Base-by-base conservation (phyloP, 331 rosid species). In the Telfairia occidentalis region DNA sequence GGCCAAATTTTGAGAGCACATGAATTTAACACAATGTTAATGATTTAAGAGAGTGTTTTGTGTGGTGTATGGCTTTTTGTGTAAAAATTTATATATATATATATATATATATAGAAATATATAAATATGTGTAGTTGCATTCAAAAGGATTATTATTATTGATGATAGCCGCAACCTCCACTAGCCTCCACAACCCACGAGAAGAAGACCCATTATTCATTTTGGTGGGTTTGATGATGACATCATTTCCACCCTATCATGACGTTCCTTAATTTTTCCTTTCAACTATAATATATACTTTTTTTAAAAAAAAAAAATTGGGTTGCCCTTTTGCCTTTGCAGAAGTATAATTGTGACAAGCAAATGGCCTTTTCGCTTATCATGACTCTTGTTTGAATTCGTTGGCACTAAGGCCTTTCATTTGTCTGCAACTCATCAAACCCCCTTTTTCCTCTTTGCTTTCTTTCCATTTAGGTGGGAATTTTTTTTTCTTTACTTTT, bases 201-300 rank as follows among this genome's bases (percentile, higher is more conserved):
- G 24, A 69, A 4, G 6, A 64, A 40, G 34, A 43, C 59, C 28
- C 58, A 46, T 29, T 71, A 43, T 58, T 18, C 58, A 46, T 29
- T 71, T 71, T 46, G 58, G 58, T 71, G 59, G 75, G 75, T 45
- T 71, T 46, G 46, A 71, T 71, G 26, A 71, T 71, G 75, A 71
- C 59, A 28, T 71, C 75, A 71, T 46, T 71, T 29, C 75, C 42
- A 71, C 75, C 12, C 75, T 71, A 10, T 71, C 75, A 46, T 71
- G 75, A 71, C 75, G 58, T 71, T 48, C 13, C 58, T 48, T n/a
- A n/a, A n/a, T n/a, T n/a, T n/a, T n/a, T 45, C 75, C 38, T 48
- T 48, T 71, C 12, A 26, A 4, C 75, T 69, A 0, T 26, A 69
- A 23, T 28, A 11, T 30, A 13, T 7, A 0, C 1, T 16, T 13